Base-by-base conservation (phyloP, 129 eudicot genomes). In the Pseudognaphalium luteoalbum region DNA sequence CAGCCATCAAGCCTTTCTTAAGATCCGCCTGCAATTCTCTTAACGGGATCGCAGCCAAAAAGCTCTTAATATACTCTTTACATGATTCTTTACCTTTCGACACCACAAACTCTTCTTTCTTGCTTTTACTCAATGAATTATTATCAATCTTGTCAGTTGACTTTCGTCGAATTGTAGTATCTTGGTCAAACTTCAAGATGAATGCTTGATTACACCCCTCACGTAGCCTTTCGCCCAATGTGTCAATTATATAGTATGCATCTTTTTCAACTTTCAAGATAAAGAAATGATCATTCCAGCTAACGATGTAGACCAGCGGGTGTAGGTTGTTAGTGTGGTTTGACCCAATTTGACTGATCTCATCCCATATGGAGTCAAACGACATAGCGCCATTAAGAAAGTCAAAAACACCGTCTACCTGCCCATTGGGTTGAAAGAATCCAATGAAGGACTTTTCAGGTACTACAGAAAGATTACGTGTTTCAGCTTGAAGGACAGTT, bases 21-120 rank as follows among this genome's bases (percentile, higher is more conserved):
- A 89, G 63, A 87, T 92, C 97, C 21, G 79, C 72, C 66, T 81
- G 89, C 83, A 92, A 62, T 78, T 92, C 97, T 62, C 97, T 78
- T 54, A 92, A 83, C 6, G 96, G 97, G 19, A 92, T 86, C 21
- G 92, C 90, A 74, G 97, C 96, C 81, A 92, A 78, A 80, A 92
- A 92, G 56, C 78, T 85, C 86, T 92, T 92, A 4, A 89, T 85
- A 79, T 92, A 92, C 87, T 92, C 96, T 83, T 85, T 92, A 75
- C 97, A 92, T 4, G 89, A 84, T 19, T 89, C 91, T 85, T 85
- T 92, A 58, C 97, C 97, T 68, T 71, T 73, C 28, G 85, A 82
- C 44, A 87, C 71, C 70, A 81, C 29, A 4, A 39, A 25, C 69
- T 76, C 86, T 51, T 83, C 54, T 14, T 47, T 47, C 54, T 3